Evolutionary conservation across 805 yeast genomes (phyloP).

Genomic region (Zygosaccharomyces pseudorouxii): DNA sequence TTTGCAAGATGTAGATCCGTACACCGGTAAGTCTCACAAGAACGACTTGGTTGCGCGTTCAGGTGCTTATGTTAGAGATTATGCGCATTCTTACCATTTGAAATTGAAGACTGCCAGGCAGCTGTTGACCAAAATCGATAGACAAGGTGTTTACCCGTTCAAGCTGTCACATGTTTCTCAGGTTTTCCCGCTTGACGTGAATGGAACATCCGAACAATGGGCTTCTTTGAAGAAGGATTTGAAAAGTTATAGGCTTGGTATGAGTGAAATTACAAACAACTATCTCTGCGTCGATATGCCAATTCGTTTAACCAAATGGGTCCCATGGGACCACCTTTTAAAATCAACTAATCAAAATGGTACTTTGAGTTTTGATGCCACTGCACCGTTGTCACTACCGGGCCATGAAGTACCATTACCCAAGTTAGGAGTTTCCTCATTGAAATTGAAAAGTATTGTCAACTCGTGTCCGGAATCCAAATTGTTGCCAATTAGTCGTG

Average conservation of each 20-base stretch:
- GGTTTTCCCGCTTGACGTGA: constrained; percentile 52
- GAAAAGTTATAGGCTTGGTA: constrained; percentile 64
- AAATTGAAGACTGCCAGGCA: constrained; percentile 71
- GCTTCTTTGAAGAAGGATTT: constrained; percentile 48
- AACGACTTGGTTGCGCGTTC: constrained; percentile 55
- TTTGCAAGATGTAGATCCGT: constrained; percentile 59
- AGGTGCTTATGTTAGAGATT: constrained; percentile 78
- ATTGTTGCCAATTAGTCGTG: constrained; percentile 65
- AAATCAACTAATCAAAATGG: constrained; percentile 65
- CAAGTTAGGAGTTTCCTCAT: constrained; percentile 62
- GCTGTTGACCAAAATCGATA: constrained; percentile 66
- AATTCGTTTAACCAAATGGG: constrained; percentile 63
- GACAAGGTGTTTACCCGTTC: constrained; percentile 85
- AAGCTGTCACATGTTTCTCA: constrained; percentile 70
- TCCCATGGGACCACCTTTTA: constrained; percentile 64
- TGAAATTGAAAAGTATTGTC: constrained; percentile 59
- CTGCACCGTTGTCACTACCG: constrained; percentile 50
- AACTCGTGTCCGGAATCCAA: constrained; percentile 44
- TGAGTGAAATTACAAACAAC: constrained; percentile 74
- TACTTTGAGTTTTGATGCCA: constrained; percentile 59
- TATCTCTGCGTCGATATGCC: constrained; percentile 73
- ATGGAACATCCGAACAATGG: constrained; percentile 37
- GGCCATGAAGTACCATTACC: constrained; percentile 77
- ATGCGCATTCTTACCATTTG: constrained; percentile 72
- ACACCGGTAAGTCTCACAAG: constrained; percentile 56